Conservation (phyloP, 176 grass and related monocot genomes). For the Secale cereale region DNA sequence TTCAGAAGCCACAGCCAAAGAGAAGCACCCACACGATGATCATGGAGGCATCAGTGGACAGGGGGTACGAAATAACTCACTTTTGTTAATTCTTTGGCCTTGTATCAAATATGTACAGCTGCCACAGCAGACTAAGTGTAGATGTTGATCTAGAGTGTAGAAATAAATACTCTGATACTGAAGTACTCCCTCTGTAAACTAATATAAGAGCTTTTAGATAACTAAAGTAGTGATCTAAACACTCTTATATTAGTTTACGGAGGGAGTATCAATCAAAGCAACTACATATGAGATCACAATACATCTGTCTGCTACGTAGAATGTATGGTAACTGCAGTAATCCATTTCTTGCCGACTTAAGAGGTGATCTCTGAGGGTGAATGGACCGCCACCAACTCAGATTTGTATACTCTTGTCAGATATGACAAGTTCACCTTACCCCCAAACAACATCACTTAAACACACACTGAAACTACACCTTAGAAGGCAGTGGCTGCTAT, state of each 20-base stretch:
- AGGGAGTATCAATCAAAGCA: too few relatives aligned
- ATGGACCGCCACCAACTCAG: background rate
- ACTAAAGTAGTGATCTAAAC: too few relatives aligned
- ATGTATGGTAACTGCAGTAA: background rate
- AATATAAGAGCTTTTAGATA: too few relatives aligned
- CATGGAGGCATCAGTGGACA: too few relatives aligned
- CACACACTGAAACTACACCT: background rate
- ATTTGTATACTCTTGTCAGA: background rate
- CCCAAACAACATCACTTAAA: background rate
- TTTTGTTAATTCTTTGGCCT: background rate
- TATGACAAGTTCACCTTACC: background rate
- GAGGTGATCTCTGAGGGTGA: background rate
- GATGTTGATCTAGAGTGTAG: background rate
- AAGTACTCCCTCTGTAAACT: too few relatives aligned
- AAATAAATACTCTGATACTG: background rate
- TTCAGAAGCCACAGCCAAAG: background rate
- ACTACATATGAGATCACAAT: background rate
- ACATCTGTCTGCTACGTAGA: background rate
- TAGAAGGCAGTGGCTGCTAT: background rate
- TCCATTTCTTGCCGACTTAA: background rate
- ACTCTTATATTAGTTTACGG: too few relatives aligned
- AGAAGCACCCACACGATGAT: too few relatives aligned
- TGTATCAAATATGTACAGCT: background rate
- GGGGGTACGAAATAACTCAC: background rate
- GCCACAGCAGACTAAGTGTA: background rate